Conservation (phyloP, 1,139 yeast genomes). For the Geotrichum aggregatum region DNA sequence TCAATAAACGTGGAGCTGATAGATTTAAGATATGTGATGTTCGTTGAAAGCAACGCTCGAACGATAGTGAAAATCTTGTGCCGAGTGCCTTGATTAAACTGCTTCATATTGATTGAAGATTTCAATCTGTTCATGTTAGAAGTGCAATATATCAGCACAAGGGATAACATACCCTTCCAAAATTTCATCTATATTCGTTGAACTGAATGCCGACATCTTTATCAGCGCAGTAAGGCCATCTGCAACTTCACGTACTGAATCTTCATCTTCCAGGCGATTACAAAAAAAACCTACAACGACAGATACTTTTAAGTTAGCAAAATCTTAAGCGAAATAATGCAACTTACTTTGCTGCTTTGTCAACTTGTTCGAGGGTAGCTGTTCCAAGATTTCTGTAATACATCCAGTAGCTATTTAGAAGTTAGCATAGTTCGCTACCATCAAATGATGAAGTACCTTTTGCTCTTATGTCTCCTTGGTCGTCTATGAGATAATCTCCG, state of each 20-base stretch:
- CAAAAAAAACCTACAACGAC: slow-evolving; percentile 64
- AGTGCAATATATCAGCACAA: neutral
- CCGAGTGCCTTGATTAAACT: slow-evolving; percentile 41
- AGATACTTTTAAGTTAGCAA: slow-evolving; percentile 22
- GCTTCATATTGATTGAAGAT: slow-evolving; percentile 55
- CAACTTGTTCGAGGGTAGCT: slow-evolving; percentile 43
- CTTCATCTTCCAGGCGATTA: slow-evolving; percentile 63
- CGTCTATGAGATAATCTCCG: slow-evolving; percentile 65
- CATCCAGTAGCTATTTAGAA: slow-evolving; percentile 50
- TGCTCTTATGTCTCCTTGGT: slow-evolving; percentile 51
- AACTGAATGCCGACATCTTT: slow-evolving; percentile 39
- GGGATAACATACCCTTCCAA: slow-evolving; percentile 31
- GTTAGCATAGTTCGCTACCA: neutral
- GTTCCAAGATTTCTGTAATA: slow-evolving; percentile 49
- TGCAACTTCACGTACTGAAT: slow-evolving; percentile 51
- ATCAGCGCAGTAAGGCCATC: slow-evolving; percentile 54
- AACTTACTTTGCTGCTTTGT: slow-evolving; percentile 55
- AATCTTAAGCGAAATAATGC: too few relatives aligned
- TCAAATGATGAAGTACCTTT: slow-evolving; percentile 26
- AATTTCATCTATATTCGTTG: slow-evolving; percentile 36
- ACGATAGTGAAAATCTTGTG: slow-evolving; percentile 56
- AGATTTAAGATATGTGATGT: slow-evolving; percentile 22
- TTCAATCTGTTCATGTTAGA: slow-evolving; percentile 31
- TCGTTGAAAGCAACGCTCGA: slow-evolving; percentile 37
- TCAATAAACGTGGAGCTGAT: slow-evolving; percentile 46